phyloP scores from a whole-genome alignment of 2,329 filamentous ascomycete genomes.

The Aspergillus intermedius region DNA sequence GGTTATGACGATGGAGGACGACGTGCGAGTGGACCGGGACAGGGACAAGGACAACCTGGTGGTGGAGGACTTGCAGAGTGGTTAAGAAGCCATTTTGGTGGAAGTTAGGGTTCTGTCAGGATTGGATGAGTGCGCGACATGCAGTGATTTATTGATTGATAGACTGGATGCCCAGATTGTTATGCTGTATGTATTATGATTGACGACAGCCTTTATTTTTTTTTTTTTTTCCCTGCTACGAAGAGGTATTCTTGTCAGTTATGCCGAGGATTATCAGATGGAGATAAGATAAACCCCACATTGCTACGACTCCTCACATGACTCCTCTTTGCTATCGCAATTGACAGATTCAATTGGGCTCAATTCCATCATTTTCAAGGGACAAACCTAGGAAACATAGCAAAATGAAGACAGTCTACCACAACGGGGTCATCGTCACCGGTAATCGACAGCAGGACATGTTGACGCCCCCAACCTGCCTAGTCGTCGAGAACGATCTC shows the following conservation, averaged over 20 bases:
- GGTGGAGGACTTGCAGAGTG: slow-evolving; percentile 16
- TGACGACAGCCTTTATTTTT: neutral
- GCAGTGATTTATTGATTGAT: neutral
- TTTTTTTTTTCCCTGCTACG: neutral
- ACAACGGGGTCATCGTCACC: slow-evolving; percentile 9
- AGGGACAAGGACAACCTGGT: slow-evolving; percentile 5
- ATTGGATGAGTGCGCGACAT: neutral
- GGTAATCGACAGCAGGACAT: neutral
- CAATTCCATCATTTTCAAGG: neutral
- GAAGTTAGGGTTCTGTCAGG: slow-evolving; percentile 6
- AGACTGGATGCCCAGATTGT: neutral
- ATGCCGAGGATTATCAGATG: neutral
- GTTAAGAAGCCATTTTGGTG: slow-evolving; percentile 22
- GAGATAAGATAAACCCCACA: neutral
- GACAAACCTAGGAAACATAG: neutral
- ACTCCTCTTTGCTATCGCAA: neutral
- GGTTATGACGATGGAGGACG: slow-evolving; percentile 1
- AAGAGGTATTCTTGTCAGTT: no score
- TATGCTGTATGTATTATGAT: neutral
- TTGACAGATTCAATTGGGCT: neutral
- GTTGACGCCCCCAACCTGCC: slow-evolving; percentile 7
- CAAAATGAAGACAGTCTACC: slow-evolving; percentile 13
- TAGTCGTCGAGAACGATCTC: slow-evolving; percentile 35
- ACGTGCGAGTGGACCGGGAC: slow-evolving; percentile 4
- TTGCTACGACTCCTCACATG: neutral